Evolutionary conservation across 768 basidiomycete genomes (phyloP).

Genomic region (Tylopilus plumbeoviolaceoides): DNA sequence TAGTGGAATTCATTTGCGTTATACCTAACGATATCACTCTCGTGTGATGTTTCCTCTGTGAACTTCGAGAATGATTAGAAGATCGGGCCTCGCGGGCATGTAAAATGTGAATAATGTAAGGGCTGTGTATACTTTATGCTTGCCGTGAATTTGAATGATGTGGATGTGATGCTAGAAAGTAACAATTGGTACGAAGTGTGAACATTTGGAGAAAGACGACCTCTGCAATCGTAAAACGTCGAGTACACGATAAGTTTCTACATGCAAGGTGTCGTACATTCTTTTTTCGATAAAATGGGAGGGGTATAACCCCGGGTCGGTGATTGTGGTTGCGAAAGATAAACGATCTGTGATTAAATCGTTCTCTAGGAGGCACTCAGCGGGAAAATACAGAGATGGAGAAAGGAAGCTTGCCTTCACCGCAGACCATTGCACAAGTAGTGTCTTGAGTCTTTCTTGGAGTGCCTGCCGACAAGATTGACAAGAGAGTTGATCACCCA

Average conservation of each 20-base stretch:
- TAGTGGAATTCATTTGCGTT: conserved; percentile 1
- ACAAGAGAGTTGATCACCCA: conserved; percentile 66
- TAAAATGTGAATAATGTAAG: not conserved
- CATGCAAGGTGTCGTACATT: not conserved
- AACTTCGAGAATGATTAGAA: not conserved
- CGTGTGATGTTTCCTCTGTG: conserved; percentile 12
- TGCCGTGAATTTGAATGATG: not conserved
- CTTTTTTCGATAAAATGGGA: not conserved
- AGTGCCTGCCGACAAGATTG: conserved; percentile 63
- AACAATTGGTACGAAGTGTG: not conserved
- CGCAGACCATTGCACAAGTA: conserved; percentile 72
- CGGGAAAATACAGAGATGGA: not conserved
- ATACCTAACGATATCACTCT: conserved; percentile 10
- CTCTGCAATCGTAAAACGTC: not conserved
- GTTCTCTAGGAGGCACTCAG: conserved; percentile 42
- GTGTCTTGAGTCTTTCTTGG: conserved; percentile 60
- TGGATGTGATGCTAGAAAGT: conserved; percentile 3
- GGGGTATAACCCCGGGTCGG: conserved; percentile 5
- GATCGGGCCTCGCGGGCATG: not conserved
- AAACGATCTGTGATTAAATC: conserved; percentile 36
- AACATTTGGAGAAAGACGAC: not conserved
- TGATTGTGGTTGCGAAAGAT: not conserved
- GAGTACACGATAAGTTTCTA: not conserved
- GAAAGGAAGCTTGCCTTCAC: conserved; percentile 52
- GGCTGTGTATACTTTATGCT: not conserved